A percentile compares a stretch with the other conserved stretches of the same genome.
Conservation (phyloP, 345 rosid genomes). For the Murraya koenigii region DNA sequence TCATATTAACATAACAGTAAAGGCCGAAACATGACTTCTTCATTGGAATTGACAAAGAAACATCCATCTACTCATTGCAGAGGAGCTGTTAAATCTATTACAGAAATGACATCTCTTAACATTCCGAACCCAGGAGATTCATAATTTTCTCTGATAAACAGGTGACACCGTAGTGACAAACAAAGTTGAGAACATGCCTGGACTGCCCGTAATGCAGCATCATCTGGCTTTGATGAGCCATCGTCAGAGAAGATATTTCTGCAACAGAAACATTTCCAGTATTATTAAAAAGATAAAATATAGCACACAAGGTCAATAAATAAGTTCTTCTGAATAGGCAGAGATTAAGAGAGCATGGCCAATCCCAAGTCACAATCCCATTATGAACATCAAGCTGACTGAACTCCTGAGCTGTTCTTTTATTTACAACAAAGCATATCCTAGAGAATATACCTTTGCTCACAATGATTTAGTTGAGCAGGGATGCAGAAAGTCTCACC, state of each 20-base stretch:
- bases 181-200: conserved; percentile 55
- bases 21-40: neutral
- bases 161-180: neutral
- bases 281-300: neutral
- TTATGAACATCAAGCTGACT: conserved; percentile 1
- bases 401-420: neutral
- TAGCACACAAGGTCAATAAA: neutral
- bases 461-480: neutral
- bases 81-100: neutral
- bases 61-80: neutral
- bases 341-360: neutral
- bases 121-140: neutral
- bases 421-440: neutral
- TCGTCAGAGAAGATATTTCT: conserved; percentile 91
- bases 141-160: neutral
- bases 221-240: conserved; percentile 63
- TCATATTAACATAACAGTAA: neutral
- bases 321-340: neutral
- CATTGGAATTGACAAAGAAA: conserved; percentile 4
- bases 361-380: neutral
- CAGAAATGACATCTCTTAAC: neutral
- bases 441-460: neutral
- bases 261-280: conserved; percentile 24
- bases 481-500: conserved; percentile 35
- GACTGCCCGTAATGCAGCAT: conserved; percentile 52